phyloP scores from a whole-genome alignment of 768 basidiomycete genomes.

The Mycena epipterygia region DNA sequence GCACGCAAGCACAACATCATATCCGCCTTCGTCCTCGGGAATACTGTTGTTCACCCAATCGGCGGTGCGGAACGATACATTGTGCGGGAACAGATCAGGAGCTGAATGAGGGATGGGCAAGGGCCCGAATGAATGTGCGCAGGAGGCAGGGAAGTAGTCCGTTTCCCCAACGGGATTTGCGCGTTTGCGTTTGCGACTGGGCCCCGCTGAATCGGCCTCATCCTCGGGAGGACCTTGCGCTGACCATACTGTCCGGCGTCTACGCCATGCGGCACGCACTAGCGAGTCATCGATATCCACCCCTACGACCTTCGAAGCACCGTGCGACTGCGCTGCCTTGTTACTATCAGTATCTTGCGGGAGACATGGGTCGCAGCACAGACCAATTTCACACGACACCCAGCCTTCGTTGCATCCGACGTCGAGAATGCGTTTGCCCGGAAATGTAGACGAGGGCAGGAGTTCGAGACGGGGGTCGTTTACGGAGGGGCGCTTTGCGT shows the following conservation, averaged over 20 bases:
- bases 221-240: constrained; percentile 60
- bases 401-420: constrained; percentile 91
- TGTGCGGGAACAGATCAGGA: constrained; percentile 76
- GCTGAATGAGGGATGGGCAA: constrained; percentile 72
- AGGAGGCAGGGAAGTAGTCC: constrained; percentile 83
- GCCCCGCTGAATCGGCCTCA: constrained; percentile 12
- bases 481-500: constrained; percentile 75
- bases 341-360: constrained; percentile 10
- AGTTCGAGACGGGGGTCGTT: constrained; percentile 76
- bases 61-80: constrained; percentile 76
- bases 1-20: constrained; percentile 87
- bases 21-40: constrained; percentile 69
- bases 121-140: constrained; percentile 81
- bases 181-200: constrained; percentile 43
- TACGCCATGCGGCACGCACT: constrained; percentile 82
- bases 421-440: constrained; percentile 76
- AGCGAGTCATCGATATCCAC: constrained; percentile 89
- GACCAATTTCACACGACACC: constrained; percentile 91
- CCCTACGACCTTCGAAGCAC: constrained; percentile 78
- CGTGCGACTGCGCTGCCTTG: constrained; percentile 70
- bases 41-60: constrained; percentile 79
- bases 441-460: constrained; percentile 68
- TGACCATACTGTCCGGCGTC: constrained; percentile 80
- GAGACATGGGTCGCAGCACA: background rate
- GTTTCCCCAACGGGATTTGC: constrained; percentile 25